Evolutionary conservation across 306 rosid species (phyloP), one percentile per base, ranked within the genome.

Genomic region (Cicer cuneatum): DNA sequence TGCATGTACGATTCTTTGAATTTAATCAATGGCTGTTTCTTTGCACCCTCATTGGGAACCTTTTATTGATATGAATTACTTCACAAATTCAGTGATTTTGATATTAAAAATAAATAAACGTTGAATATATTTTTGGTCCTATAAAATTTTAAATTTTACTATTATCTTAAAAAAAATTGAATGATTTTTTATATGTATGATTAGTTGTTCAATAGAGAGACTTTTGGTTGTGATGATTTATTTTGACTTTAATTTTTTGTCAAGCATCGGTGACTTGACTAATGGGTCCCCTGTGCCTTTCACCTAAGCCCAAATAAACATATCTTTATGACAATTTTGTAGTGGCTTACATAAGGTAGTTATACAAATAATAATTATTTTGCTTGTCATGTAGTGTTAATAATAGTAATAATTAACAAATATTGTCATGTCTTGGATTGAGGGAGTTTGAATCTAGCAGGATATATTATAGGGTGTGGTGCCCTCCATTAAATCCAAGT

Each of bases 301-400:
- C 35, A 59, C 53, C 10, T 42, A 7, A 7, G 42, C 35, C 68
- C 21, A 71, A 71, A 58, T 41, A 82, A 72, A 57, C 49, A 40
- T 2, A 66, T 72, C 76, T 67, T 82, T 72, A 13, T 18, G 73
- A 40, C 63, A 59, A 74, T 29, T 29, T 29, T 53, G 66, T 67
- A 56, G 72, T 57, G 16, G 51, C 67, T 61, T 21, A 33, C 77
- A 69, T 82, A 82, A 74, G 59, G 79, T 65, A 57, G 85, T 82
- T 85, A 84, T 9, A 15, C 15, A 84, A 11, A 42, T 51, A 52
- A 21, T 58, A 16, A 51, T 63, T 54, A 74, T 29, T 69, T 62
- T 40, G 69, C 7, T 78, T 73, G 72, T 61, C 77, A 78, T 62
- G 66, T 52, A 71, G 61, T 53, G 73, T 21, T 46, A 12, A 60